phyloP scores from a whole-genome alignment of 2,329 filamentous ascomycete species.

The Alternaria triticimaculans region DNA sequence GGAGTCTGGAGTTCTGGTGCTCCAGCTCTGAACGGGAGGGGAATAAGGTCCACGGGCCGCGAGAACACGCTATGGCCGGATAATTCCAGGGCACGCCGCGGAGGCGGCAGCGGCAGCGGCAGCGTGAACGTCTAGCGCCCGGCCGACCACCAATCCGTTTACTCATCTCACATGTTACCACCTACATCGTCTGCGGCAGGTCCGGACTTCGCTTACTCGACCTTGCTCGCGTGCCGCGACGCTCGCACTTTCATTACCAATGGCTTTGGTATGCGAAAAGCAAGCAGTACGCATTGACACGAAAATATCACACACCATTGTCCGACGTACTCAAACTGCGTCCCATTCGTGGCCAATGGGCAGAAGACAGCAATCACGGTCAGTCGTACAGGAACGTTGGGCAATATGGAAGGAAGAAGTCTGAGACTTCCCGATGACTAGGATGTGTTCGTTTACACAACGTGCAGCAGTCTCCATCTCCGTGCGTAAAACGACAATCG shows the following conservation, averaged over 20 bases:
- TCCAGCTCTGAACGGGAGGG: constrained; percentile 3
- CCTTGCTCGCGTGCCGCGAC: background rate
- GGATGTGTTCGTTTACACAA: background rate
- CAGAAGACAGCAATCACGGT: background rate
- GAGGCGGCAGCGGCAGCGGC: background rate
- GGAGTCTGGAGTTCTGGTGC: background rate
- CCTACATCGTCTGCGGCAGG: constrained; percentile 1
- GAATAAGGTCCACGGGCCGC: constrained; percentile 5
- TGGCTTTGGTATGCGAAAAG: background rate
- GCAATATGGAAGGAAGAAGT: background rate
- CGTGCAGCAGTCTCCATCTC: constrained; percentile 3
- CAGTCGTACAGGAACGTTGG: background rate
- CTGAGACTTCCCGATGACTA: background rate
- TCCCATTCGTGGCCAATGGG: background rate
- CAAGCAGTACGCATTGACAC: background rate
- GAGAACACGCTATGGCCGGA: constrained; percentile 5
- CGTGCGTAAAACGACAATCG: background rate
- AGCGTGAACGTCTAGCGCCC: constrained; percentile 4
- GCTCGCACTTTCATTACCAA: background rate
- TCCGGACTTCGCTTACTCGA: constrained; percentile 1
- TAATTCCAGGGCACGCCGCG: constrained; percentile 6
- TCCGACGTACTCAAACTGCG: background rate
- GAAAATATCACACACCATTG: background rate
- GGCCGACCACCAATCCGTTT: constrained; percentile 1
- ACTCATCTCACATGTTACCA: constrained; percentile 1